Conservation (phyloP, 306 rosid species). For the Fragaria iinumae region DNA sequence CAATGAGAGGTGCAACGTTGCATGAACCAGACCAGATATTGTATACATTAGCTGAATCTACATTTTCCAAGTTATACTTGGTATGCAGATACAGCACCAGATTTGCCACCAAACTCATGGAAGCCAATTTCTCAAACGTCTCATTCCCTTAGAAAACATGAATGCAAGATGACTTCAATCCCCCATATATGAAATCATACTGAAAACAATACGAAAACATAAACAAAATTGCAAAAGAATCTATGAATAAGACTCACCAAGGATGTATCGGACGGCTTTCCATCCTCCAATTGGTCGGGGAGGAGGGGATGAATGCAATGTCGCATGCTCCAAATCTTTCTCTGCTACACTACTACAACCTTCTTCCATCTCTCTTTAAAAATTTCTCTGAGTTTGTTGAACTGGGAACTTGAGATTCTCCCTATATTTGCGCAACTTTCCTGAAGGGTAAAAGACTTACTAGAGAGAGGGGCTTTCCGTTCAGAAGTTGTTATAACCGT, state of each 20-base stretch:
- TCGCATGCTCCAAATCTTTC: conserved; percentile 20
- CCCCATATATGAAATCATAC: not conserved
- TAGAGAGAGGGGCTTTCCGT: not conserved
- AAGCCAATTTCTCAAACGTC: conserved; percentile 72
- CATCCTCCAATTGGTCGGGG: conserved; percentile 45
- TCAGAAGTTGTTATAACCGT: not conserved
- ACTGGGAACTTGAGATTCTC: not conserved
- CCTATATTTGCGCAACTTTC: not conserved
- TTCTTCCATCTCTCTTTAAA: not conserved
- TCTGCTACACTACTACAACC: not conserved
- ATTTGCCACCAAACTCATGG: conserved; percentile 60
- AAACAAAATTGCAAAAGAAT: not conserved
- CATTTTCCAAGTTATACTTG: conserved; percentile 50
- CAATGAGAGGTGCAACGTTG: conserved; percentile 53
- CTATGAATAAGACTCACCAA: conserved; percentile 32
- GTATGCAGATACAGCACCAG: conserved; percentile 51
- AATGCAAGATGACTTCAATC: not conserved
- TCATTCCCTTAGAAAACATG: conserved; percentile 39
- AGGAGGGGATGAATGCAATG: conserved; percentile 9
- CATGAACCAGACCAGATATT: conserved; percentile 56
- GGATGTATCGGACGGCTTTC: conserved; percentile 47
- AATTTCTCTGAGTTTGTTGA: not conserved
- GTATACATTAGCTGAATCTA: conserved; percentile 44
- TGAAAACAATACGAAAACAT: not conserved
- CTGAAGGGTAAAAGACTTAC: not conserved